Evolutionary conservation across 305 asterid genomes (phyloP).

Genomic region (Fraxinus velutina): DNA sequence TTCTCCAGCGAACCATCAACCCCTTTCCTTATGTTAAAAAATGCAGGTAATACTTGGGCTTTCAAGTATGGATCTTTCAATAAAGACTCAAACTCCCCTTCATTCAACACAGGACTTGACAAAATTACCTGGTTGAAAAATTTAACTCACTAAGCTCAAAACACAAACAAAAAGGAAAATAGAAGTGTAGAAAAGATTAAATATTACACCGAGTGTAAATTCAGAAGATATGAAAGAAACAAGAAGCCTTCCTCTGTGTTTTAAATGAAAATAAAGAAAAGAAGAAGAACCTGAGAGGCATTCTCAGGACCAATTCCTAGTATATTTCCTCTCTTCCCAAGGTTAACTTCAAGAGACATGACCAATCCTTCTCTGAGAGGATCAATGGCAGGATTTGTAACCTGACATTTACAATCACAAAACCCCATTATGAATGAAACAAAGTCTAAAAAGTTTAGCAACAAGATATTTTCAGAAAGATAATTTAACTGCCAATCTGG

Average conservation of each 20-base stretch:
- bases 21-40: constrained; percentile 81
- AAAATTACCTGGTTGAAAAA: constrained; percentile 59
- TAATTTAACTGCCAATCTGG: not conserved
- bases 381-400: constrained; percentile 98
- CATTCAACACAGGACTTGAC: constrained; percentile 87
- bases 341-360: constrained; percentile 97
- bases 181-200: constrained; percentile 9
- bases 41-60: constrained; percentile 66
- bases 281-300: constrained; percentile 74
- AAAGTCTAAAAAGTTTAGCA: constrained; percentile 13
- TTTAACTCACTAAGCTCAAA: constrained; percentile 21
- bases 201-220: not conserved
- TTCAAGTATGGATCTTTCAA: constrained; percentile 76
- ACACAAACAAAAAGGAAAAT: constrained; percentile 13
- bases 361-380: constrained; percentile 98
- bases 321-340: constrained; percentile 89
- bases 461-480: not conserved
- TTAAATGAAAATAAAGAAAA: constrained; percentile 19
- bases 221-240: constrained; percentile 2
- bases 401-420: constrained; percentile 47
- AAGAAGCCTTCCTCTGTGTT: not conserved
- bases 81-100: constrained; percentile 88
- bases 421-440: constrained; percentile 13
- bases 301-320: constrained; percentile 94
- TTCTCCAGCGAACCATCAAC: constrained; percentile 84